Percentiles rank a stretch among this genome's conserved stretches.
Evolutionary conservation across 192 early-diverging fungal genomes (phyloP).

Genomic region (Dissophora globulifera): DNA sequence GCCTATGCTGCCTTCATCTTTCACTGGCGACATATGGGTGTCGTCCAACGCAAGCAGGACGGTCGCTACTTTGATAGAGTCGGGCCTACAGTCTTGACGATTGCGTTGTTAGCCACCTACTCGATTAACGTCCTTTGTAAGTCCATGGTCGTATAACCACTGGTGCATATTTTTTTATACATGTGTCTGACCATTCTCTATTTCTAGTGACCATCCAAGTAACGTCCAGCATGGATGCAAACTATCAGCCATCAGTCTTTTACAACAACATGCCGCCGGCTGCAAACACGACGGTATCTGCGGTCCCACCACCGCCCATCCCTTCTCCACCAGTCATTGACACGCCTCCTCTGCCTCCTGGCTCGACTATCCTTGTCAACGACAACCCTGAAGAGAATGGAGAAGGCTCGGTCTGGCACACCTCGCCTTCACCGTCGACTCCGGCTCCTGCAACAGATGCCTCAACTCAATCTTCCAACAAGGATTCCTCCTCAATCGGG

Average conservation of each 20-base stretch:
- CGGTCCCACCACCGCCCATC: background rate
- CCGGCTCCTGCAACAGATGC: background rate
- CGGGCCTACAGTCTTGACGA: slow-evolving; percentile 32
- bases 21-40: slow-evolving; percentile 42
- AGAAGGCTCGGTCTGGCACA: too few relatives aligned
- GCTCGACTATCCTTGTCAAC: slow-evolving; percentile 24
- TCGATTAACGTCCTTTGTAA: slow-evolving; percentile 37
- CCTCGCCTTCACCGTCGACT: background rate
- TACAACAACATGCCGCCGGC: slow-evolving; percentile 12
- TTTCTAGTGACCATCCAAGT: slow-evolving; percentile 34
- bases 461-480: too few relatives aligned
- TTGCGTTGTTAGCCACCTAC: slow-evolving; percentile 26
- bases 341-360: slow-evolving; percentile 15
- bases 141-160: too few relatives aligned
- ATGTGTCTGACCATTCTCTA: background rate
- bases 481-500: too few relatives aligned
- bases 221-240: slow-evolving; percentile 7
- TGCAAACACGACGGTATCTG: background rate
- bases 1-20: slow-evolving; percentile 5
- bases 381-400: slow-evolving; percentile 7
- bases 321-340: slow-evolving; percentile 20
- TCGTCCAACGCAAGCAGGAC: slow-evolving; percentile 3
- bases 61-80: slow-evolving; percentile 35
- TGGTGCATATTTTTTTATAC: too few relatives aligned
- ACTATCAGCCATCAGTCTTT: slow-evolving; percentile 8